phyloP scores from a whole-genome alignment of 768 basidiomycete genomes.

The Sutorius australiensis region DNA sequence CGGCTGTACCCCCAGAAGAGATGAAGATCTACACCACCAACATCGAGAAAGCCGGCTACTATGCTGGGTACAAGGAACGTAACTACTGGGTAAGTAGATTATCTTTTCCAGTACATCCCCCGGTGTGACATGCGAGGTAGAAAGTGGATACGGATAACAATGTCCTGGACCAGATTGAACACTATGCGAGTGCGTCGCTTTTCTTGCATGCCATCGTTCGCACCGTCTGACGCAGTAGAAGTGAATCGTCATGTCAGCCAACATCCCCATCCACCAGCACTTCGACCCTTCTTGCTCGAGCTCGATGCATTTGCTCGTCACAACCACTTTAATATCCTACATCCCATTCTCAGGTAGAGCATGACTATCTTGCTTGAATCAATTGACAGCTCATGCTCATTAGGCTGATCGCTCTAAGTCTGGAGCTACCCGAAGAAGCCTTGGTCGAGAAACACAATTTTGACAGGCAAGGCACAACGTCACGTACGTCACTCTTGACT shows the following conservation, averaged over 20 bases:
- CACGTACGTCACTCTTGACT: conserved; percentile 25
- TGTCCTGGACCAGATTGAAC: conserved; percentile 60
- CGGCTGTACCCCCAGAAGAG: conserved; percentile 39
- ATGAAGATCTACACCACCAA: conserved; percentile 37
- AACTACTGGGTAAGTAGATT: conserved; percentile 42
- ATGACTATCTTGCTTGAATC: neutral
- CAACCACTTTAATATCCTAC: conserved; percentile 49
- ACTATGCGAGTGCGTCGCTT: conserved; percentile 48
- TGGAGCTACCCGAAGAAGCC: conserved; percentile 52
- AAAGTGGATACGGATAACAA: conserved; percentile 48
- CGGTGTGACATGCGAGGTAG: conserved; percentile 28
- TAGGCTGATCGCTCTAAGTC: conserved; percentile 47
- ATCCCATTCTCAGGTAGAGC: conserved; percentile 42
- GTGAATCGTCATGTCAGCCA: conserved; percentile 46
- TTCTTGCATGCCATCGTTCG: neutral
- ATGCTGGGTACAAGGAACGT: conserved; percentile 47
- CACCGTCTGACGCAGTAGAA: conserved; percentile 14
- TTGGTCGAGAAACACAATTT: conserved; percentile 47
- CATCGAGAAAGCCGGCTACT: conserved; percentile 41
- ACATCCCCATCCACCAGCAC: conserved; percentile 42
- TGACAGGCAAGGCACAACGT: conserved; percentile 37
- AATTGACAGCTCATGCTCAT: neutral
- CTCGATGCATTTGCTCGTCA: conserved; percentile 47
- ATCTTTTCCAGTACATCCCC: neutral
- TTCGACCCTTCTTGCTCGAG: conserved; percentile 50